phyloP scores from a whole-genome alignment of 768 basidiomycete species.

The Auriscalpium microsporum region DNA sequence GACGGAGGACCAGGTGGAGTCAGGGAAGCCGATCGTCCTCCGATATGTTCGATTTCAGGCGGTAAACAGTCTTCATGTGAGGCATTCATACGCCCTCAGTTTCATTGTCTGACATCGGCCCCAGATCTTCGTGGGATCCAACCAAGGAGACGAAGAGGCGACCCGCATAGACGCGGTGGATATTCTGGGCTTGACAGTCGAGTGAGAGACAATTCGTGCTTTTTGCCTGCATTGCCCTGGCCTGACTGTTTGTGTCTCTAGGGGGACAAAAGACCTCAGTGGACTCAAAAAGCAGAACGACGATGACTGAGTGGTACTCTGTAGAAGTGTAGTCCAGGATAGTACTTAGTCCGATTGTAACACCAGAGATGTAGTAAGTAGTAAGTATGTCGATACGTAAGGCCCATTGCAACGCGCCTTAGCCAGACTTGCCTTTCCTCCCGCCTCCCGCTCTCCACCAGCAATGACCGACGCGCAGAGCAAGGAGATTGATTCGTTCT shows the following conservation, averaged over 20 bases:
- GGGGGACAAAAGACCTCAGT: conserved; percentile 18
- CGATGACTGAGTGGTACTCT: not conserved
- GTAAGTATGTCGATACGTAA: too few relatives aligned
- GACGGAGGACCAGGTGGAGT: conserved; percentile 36
- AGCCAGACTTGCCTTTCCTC: too few relatives aligned
- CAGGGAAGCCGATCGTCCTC: conserved; percentile 42
- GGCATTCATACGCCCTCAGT: conserved; percentile 15
- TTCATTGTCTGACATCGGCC: not conserved
- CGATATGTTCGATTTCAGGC: conserved; percentile 63
- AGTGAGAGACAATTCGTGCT: conserved; percentile 31
- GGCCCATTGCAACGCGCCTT: too few relatives aligned
- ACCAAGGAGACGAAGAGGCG: conserved; percentile 54
- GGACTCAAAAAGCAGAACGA: conserved; percentile 21
- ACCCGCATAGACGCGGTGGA: conserved; percentile 65
- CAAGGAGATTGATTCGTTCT: conserved; percentile 73
- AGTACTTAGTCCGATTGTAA: too few relatives aligned
- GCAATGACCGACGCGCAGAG: conserved; percentile 28
- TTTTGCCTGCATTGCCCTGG: not conserved
- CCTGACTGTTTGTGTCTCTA: not conserved
- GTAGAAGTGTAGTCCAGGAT: too few relatives aligned
- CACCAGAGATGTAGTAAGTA: too few relatives aligned
- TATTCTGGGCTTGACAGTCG: conserved; percentile 48
- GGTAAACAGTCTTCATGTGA: conserved; percentile 58
- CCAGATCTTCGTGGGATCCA: conserved; percentile 63
- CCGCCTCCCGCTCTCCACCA: not conserved